Evolutionary conservation across 495 filamentous ascomycete species (phyloP), one percentile per base, ranked within the genome.

Genomic region (Aspergillus heteromorphus): DNA sequence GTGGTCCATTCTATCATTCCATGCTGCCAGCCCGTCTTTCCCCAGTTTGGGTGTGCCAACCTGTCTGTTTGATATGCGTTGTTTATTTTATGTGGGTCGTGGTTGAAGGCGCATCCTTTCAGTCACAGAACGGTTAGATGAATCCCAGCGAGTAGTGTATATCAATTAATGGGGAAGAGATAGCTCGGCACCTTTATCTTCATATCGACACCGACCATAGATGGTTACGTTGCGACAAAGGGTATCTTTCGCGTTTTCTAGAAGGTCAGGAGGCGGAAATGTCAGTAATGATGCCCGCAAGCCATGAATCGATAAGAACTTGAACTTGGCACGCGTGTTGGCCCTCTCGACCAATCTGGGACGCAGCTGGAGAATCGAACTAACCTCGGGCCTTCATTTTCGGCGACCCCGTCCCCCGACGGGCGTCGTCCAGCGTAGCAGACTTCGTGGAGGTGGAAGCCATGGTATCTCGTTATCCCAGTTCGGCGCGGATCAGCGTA

Each of bases 191-290:
- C 79, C 88, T 75, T 91, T 87, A 63, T 93, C 89, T 71, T 93
- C 87, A 70, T 88, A 96, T 48, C 89, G 86, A 69, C 92, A 97
- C 67, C 91, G 85, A 25, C 92, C 92, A 69, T 96, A 96, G 55
- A 97, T 96, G 34, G 89, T 82, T 11, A 97, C 85, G 69, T 97
- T 96, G 58, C 92, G 85, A 73, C 92, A 97, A 21, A 93, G 77
- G 0, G 89, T 96, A 60, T 92, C 91, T 70, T 92, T 95, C 51
- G 86, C 75, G 63, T 82, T 83, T 63, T 86, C 83, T 85, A 53
- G 20, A 23, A 54, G 42, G 43, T 49, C 40, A 16, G 25, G 23
- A 47, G 40, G 60, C 9, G 57, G 59, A 52, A 38, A 38, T 23
- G 36, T 59, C 25, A 53, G 53, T 30, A 23, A 18, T 30, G 18